These are phyloP conservation scores for Pythium monospermum DNA, from an alignment of 352 stramenopile genomes.

Conservation along the genomic window DNA sequence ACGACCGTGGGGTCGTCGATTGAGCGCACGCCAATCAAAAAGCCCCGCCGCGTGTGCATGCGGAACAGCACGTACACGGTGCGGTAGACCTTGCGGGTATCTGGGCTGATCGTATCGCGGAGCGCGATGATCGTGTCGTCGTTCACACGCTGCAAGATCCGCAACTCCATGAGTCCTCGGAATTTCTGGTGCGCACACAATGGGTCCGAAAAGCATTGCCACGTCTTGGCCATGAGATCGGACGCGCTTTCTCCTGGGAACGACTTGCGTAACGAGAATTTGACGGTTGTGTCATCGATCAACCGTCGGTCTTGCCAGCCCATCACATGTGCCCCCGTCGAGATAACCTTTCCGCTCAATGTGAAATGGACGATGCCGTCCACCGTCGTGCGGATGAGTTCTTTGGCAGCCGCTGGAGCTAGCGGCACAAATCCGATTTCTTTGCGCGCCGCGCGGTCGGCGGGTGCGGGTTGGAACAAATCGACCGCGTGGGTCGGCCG, in stretches of 20 bases:
- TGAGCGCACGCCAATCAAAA: slow-evolving; percentile 59
- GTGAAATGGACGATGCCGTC: slow-evolving; percentile 48
- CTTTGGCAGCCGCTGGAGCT: slow-evolving; percentile 23
- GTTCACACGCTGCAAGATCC: slow-evolving; percentile 62
- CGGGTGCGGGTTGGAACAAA: slow-evolving; percentile 21
- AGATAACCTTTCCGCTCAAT: slow-evolving; percentile 42
- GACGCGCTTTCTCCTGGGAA: slow-evolving; percentile 36
- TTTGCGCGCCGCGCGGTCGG: slow-evolving; percentile 32
- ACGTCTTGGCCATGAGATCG: slow-evolving; percentile 53
- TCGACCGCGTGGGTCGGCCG: slow-evolving; percentile 29
- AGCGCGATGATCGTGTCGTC: slow-evolving; percentile 69
- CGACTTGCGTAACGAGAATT: slow-evolving; percentile 62
- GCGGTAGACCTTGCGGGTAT: slow-evolving; percentile 45
- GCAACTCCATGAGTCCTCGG: slow-evolving; percentile 51
- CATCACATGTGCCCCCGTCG: slow-evolving; percentile 42
- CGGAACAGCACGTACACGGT: slow-evolving; percentile 71
- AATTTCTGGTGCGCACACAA: slow-evolving; percentile 55
- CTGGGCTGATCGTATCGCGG: slow-evolving; percentile 40
- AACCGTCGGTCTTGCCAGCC: slow-evolving; percentile 67
- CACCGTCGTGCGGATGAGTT: slow-evolving; percentile 42
- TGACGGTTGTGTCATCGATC: slow-evolving; percentile 42
- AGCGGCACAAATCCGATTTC: slow-evolving; percentile 46
- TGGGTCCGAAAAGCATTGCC: slow-evolving; percentile 67
- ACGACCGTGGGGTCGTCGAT: slow-evolving; percentile 33
- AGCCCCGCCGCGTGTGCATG: slow-evolving; percentile 55